Evolutionary conservation across 1,139 yeast species (phyloP), one percentile per base, ranked within the genome.

Genomic region (Yamadazyma dendronema): DNA sequence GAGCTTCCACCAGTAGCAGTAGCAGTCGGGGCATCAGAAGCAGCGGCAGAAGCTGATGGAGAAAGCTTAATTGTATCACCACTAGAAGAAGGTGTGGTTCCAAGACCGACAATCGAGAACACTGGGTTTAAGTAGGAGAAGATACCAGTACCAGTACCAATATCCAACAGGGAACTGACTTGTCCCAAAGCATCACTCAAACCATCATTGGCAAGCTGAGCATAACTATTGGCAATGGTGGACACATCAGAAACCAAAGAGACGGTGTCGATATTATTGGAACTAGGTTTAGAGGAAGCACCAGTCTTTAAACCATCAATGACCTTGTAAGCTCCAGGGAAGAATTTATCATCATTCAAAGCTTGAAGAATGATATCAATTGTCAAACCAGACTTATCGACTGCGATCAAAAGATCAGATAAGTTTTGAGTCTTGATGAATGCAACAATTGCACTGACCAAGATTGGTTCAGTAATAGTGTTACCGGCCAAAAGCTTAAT

Each of bases 371-470:
- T 38, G 13, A 57, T 45, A 34, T 61, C 65, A 16, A 56, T 47
- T 9, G 56, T 49, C 37, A 62, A 52, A 2, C 62, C 61, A 2
- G 67, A 62, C 34, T 57, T 55, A 30, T 60, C 52, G 34, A 61
- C 49, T 3, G 65, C 61, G 41, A 43, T 47, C 27, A 62, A 49
- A 24, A 62, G 46, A 38, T 60, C 59, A 17, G 57, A 42, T 40
- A 60, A 45, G 39, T 59, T 53, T 26, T 55, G 47, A 24, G 54
- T 39, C 28, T 58, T 53, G 30, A 60, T 43, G 33, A 63, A 49
- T 11, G 49, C 50, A 12, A 61, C 64, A 38, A 48, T 47, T 28
- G 57, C 49, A 31, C 59, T 48, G 8, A 56, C 61, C 34, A 51
- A 44, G 17, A 48, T 43, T 30, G 52, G 52, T 36, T 51, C 53